These are phyloP conservation scores for Amanita exitialis DNA, from an alignment of 768 basidiomycete genomes.

Conservation along the genomic window DNA sequence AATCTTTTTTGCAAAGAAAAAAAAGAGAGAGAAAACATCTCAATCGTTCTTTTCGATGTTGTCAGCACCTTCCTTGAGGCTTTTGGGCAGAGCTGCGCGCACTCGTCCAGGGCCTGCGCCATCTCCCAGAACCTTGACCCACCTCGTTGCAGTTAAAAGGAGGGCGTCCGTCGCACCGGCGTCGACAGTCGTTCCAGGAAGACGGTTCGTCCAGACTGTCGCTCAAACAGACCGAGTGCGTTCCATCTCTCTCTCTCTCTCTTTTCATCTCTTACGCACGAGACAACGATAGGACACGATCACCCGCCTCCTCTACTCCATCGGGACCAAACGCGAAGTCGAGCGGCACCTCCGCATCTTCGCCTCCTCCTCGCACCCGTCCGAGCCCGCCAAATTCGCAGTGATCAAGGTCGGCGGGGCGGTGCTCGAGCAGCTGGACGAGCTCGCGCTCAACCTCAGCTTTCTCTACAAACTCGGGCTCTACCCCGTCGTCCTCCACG, in stretches of 20 bases:
- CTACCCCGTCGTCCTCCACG: conserved; percentile 97
- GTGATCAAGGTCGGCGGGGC: conserved; percentile 98
- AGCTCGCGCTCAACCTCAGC: conserved; percentile 89
- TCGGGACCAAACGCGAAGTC: conserved; percentile 95
- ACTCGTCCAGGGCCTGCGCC: neutral
- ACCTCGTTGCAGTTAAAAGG: neutral
- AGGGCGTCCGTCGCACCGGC: neutral
- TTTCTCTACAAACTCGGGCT: conserved; percentile 95
- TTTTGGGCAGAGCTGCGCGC: conserved; percentile 2
- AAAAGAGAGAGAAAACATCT: neutral
- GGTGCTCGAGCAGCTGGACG: conserved; percentile 85
- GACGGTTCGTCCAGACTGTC: conserved; percentile 36
- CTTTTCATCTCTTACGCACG: neutral
- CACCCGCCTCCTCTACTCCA: conserved; percentile 90
- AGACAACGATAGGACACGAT: conserved; percentile 73
- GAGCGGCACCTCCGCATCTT: conserved; percentile 98
- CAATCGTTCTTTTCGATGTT: neutral
- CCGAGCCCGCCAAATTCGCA: conserved; percentile 89
- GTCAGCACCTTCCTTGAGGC: neutral
- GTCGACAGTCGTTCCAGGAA: neutral
- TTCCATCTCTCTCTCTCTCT: neutral
- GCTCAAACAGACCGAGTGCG: conserved; percentile 70
- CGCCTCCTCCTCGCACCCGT: conserved; percentile 82
- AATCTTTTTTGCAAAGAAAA: neutral
- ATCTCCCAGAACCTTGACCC: neutral